Percentiles rank a stretch among this genome's conserved stretches.
phyloP scores from a whole-genome alignment of 2,329 filamentous ascomycete genomes.

The Orbilia blumenaviensis region DNA sequence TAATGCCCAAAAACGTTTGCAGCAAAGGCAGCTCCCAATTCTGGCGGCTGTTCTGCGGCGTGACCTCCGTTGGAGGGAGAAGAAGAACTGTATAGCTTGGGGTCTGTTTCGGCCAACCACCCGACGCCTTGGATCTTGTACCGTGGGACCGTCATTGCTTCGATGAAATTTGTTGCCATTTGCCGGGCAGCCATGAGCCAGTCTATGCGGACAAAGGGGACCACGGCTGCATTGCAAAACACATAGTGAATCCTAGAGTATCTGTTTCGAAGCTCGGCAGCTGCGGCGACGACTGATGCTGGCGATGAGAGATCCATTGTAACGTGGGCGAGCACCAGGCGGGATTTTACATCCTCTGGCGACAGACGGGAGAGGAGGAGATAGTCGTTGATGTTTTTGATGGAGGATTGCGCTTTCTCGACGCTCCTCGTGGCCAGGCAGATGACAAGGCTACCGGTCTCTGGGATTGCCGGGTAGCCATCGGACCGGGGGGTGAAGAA shows the following conservation, averaged over 20 bases:
- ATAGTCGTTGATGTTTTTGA: slow-evolving; percentile 47
- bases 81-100: neutral
- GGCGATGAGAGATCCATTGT: slow-evolving; percentile 56
- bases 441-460: slow-evolving; percentile 40
- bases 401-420: slow-evolving; percentile 53
- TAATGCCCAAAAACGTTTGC: slow-evolving; percentile 97
- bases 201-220: slow-evolving; percentile 82
- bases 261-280: slow-evolving; percentile 9
- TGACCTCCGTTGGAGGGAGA: slow-evolving; percentile 64
- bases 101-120: slow-evolving; percentile 61
- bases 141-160: slow-evolving; percentile 77
- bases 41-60: neutral
- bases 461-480: slow-evolving; percentile 41
- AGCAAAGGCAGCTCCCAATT: slow-evolving; percentile 82
- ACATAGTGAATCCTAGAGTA: slow-evolving; percentile 79
- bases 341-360: neutral
- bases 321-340: slow-evolving; percentile 51
- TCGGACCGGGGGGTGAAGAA: slow-evolving; percentile 18
- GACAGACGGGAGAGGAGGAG: slow-evolving; percentile 41
- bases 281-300: slow-evolving; percentile 50
- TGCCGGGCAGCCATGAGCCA: slow-evolving; percentile 70
- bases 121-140: slow-evolving; percentile 73
- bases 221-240: slow-evolving; percentile 87
- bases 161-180: slow-evolving; percentile 71
- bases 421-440: slow-evolving; percentile 56